phyloP scores from a whole-genome alignment of 1,139 yeast genomes.

The Yamadazyma triangularis region DNA sequence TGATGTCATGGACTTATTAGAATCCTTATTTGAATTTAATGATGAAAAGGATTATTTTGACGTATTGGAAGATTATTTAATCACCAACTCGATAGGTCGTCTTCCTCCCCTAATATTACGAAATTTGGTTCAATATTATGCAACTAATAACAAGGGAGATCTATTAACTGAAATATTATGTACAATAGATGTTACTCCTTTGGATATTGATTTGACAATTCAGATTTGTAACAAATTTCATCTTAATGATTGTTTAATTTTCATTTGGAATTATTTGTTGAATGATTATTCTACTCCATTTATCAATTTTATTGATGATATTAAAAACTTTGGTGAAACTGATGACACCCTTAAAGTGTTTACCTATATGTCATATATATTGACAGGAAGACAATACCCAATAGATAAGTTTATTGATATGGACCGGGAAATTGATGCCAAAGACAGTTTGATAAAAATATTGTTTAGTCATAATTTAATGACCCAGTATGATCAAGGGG shows the following conservation, averaged over 20 bases:
- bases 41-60: conserved; percentile 42
- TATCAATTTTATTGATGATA: conserved; percentile 46
- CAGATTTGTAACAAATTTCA: conserved; percentile 51
- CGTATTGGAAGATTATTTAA: conserved; percentile 47
- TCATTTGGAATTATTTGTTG: conserved; percentile 64
- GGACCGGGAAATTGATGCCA: conserved; percentile 29
- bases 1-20: conserved; percentile 36
- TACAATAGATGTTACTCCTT: conserved; percentile 53
- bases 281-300: conserved; percentile 68
- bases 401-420: conserved; percentile 47
- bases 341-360: conserved; percentile 37
- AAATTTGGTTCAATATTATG: conserved; percentile 51
- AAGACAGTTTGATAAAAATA: conserved; percentile 45
- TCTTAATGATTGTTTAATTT: conserved; percentile 57
- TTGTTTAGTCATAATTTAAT: conserved; percentile 36
- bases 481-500: conserved; percentile 13
- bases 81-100: conserved; percentile 37
- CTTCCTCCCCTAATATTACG: conserved; percentile 64
- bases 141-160: conserved; percentile 35
- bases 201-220: conserved; percentile 72
- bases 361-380: conserved; percentile 60
- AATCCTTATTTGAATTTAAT: conserved; percentile 48
- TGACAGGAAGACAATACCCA: conserved; percentile 79
- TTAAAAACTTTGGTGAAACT: conserved; percentile 13
- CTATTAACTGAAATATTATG: conserved; percentile 64